phyloP scores from a whole-genome alignment of 257 asterid genomes.

The Thymus quinquecostatus region DNA sequence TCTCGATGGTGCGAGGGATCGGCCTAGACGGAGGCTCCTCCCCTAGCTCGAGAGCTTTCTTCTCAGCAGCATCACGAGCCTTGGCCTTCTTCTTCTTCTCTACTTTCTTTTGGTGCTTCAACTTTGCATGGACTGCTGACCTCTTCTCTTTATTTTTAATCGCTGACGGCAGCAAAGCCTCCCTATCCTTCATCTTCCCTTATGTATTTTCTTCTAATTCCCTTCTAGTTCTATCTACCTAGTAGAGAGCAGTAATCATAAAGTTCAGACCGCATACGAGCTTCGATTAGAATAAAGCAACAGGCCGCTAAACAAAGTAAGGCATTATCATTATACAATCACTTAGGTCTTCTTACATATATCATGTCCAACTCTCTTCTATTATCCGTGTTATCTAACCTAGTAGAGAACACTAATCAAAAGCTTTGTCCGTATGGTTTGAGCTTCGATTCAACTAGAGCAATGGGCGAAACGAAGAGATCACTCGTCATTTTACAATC shows the following conservation, averaged over 20 bases:
- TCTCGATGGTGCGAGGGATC: conserved; percentile 83
- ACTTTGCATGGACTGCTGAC: conserved; percentile 72
- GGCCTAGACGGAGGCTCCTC: conserved; percentile 80
- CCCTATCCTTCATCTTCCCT: conserved; percentile 54
- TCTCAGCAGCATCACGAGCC: conserved; percentile 77
- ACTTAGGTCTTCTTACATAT: neutral
- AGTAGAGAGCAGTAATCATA: too few species aligned
- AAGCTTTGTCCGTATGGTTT: neutral
- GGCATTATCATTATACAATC: conserved; percentile 2
- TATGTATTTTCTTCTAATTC: conserved; percentile 60
- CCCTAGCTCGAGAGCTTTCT: conserved; percentile 84
- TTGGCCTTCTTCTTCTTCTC: conserved; percentile 74
- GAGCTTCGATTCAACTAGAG: neutral
- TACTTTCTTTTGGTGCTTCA: conserved; percentile 73
- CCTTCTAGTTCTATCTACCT: too few species aligned
- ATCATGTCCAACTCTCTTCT: too few species aligned
- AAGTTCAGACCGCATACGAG: neutral
- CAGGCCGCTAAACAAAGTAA: neutral
- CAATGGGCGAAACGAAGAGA: neutral
- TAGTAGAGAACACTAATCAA: too few species aligned
- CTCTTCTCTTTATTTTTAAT: conserved; percentile 88
- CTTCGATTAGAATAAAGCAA: neutral
- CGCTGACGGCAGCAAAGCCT: conserved; percentile 63
- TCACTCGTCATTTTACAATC: conserved; percentile 1
- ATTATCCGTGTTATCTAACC: too few species aligned